These are phyloP conservation scores for Naganishia sp. DNA, from an alignment of 1,284 basidiomycete genomes.

Conservation along the genomic window DNA sequence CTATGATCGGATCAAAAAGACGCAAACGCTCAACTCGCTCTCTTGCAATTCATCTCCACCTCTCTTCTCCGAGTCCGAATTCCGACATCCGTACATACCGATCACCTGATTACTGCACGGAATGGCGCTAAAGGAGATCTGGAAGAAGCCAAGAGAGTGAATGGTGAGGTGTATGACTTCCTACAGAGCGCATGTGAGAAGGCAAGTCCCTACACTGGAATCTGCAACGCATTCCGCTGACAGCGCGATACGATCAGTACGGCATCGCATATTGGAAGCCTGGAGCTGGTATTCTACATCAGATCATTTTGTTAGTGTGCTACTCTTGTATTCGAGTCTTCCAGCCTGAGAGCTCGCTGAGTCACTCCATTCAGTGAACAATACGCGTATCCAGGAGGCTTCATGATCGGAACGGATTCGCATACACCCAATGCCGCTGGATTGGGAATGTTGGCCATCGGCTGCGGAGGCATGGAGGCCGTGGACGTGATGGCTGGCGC, in stretches of 20 bases:
- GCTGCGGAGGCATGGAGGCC: slow-evolving; percentile 92
- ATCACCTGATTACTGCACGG: slow-evolving; percentile 81
- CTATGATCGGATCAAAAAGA: slow-evolving; percentile 53
- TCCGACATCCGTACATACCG: slow-evolving; percentile 78
- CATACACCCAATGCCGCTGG: slow-evolving; percentile 96
- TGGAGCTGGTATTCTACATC: slow-evolving; percentile 83
- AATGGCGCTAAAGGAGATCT: slow-evolving; percentile 19
- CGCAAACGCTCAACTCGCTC: slow-evolving; percentile 83
- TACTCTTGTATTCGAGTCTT: neutral
- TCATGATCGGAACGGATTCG: slow-evolving; percentile 68
- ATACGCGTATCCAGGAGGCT: slow-evolving; percentile 69
- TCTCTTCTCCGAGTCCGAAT: slow-evolving; percentile 78
- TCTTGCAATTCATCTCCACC: slow-evolving; percentile 94
- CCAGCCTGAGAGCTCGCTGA: neutral
- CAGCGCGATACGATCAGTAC: slow-evolving; percentile 65
- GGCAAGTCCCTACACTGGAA: neutral
- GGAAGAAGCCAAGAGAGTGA: slow-evolving; percentile 68
- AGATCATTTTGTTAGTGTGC: slow-evolving; percentile 70
- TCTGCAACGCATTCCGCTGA: neutral
- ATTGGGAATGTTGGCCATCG: slow-evolving; percentile 88
- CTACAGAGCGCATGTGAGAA: slow-evolving; percentile 76
- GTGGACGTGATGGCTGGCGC: slow-evolving; percentile 97
- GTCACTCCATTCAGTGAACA: slow-evolving; percentile 61
- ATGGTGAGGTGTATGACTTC: slow-evolving; percentile 94
- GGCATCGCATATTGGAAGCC: slow-evolving; percentile 82